Evolutionary conservation across 2,329 filamentous ascomycete species (phyloP).

Genomic region (Zasmidium citrigriseum): DNA sequence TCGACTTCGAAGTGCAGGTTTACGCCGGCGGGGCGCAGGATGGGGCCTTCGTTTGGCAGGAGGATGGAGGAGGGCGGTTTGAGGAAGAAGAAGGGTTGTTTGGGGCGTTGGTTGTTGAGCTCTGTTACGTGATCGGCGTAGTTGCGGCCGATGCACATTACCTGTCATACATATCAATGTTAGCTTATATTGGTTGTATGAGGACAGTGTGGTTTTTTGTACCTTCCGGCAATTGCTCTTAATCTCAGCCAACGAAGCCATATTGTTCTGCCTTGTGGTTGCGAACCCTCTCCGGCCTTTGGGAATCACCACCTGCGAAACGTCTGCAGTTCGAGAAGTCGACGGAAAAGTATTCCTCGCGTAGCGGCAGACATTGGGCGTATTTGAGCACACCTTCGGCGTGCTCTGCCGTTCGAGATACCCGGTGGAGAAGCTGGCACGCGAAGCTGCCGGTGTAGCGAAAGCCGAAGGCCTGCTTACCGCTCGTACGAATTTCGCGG

Average conservation of each 20-base stretch:
- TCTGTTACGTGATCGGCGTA: conserved; percentile 97
- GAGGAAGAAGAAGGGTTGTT: conserved; percentile 98
- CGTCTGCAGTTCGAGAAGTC: neutral
- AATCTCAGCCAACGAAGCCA: conserved; percentile 33
- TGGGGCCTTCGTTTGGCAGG: conserved; percentile 72
- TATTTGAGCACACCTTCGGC: neutral
- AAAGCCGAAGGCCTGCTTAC: conserved; percentile 10
- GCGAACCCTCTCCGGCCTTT: conserved; percentile 10
- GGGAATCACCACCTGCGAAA: neutral
- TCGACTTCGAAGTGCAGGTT: conserved; percentile 94
- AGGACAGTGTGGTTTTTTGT: conserved; percentile 10
- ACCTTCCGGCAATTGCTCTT: conserved; percentile 52
- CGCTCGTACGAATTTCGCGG: conserved; percentile 13
- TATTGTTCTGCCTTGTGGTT: conserved; percentile 18
- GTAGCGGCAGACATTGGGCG: neutral
- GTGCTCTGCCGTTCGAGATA: conserved; percentile 1
- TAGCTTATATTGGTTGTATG: neutral
- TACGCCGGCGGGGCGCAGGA: conserved; percentile 79
- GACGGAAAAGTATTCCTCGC: neutral
- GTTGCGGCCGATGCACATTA: conserved; percentile 93
- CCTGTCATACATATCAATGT: conserved; percentile 46
- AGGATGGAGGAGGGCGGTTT: conserved; percentile 90
- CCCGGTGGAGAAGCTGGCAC: conserved; percentile 14
- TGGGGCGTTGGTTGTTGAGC: conserved; percentile 81
- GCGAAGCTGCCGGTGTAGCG: conserved; percentile 8